Evolutionary conservation across 2,329 filamentous ascomycete genomes (phyloP).

Genomic region (Exophiala phaeomuriformis): DNA sequence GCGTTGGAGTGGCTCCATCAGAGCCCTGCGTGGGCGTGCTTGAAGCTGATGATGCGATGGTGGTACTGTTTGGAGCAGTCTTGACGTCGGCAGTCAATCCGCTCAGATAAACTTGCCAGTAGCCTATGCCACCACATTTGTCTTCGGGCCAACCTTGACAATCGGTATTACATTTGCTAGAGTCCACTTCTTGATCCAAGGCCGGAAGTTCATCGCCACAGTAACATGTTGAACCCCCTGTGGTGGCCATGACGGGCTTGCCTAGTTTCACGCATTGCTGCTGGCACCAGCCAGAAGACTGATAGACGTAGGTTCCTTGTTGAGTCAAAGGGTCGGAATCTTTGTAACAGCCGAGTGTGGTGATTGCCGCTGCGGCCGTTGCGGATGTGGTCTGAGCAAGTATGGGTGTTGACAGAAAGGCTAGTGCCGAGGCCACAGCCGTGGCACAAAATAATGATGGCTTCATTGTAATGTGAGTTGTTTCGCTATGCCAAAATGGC

Average conservation of each 20-base stretch:
- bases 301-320: constrained; percentile 45
- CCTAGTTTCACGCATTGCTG: constrained; percentile 44
- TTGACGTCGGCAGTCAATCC: constrained; percentile 39
- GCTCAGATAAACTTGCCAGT: constrained; percentile 48
- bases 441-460: constrained; percentile 13
- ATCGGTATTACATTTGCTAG: constrained; percentile 54
- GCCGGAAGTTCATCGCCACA: constrained; percentile 66
- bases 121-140: constrained; percentile 58
- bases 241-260: constrained; percentile 55
- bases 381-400: constrained; percentile 20
- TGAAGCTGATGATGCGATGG: constrained; percentile 40
- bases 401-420: constrained; percentile 9
- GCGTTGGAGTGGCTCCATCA: constrained; percentile 28
- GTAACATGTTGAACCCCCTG: constrained; percentile 57
- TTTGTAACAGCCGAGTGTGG: constrained; percentile 39
- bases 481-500: not conserved
- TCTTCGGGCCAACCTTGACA: constrained; percentile 59
- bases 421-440: constrained; percentile 14
- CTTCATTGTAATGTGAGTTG: constrained; percentile 16
- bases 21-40: constrained; percentile 30
- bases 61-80: constrained; percentile 26
- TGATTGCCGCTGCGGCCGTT: constrained; percentile 15
- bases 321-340: constrained; percentile 42
- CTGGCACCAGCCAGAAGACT: constrained; percentile 51
- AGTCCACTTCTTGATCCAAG: constrained; percentile 45